Evolutionary conservation across 306 rosid genomes (phyloP), one percentile per base, ranked within the genome.

Genomic region (Lathyrus aphaca): DNA sequence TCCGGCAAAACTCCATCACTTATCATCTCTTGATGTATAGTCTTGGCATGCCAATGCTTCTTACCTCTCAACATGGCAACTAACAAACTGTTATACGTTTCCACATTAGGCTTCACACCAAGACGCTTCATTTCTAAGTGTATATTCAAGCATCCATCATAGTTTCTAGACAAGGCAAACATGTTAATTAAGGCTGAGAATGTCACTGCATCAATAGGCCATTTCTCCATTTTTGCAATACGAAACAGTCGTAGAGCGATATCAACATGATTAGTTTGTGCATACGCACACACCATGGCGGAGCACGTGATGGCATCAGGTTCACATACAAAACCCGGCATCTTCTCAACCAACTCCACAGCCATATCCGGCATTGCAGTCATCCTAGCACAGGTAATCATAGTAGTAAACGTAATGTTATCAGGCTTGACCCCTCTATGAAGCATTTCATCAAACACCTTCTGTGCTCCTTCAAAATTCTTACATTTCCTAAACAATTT

Each of bases 301-400:
- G 96, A 88, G 39, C 79, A 85, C 0, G 95, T 84, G 42, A 90
- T 83, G 60, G 80, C 85, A 66, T 91, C 96, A 0, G 96, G 96
- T 53, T 74, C 83, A 67, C 94, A 87, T 48, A 86, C 88, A 32
- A 78, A 94, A 67, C 75, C 69, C 0, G 85, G 75, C 95, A 90
- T 87, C 83, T 85, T 94, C 74, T 94, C 95, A 78, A 90, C 90
- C 92, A 76, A 88, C 73, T 91, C 95, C 25, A 94, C 91, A 27
- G 95, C 96, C 82, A 80, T 87, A 19, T 71, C 17, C 1, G 96
- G 89, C 69, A 86, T 63, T 15, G 69, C 66, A 54, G 74, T 75
- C 82, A 86, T 60, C 82, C 96, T 87, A 69, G 92, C 90, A 80
- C 92, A 90, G 69, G 79, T 87, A 71, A 94, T 94, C 50, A 94